Conservation (phyloP, 2,329 filamentous ascomycete genomes). For the Westerdykella ornata region DNA sequence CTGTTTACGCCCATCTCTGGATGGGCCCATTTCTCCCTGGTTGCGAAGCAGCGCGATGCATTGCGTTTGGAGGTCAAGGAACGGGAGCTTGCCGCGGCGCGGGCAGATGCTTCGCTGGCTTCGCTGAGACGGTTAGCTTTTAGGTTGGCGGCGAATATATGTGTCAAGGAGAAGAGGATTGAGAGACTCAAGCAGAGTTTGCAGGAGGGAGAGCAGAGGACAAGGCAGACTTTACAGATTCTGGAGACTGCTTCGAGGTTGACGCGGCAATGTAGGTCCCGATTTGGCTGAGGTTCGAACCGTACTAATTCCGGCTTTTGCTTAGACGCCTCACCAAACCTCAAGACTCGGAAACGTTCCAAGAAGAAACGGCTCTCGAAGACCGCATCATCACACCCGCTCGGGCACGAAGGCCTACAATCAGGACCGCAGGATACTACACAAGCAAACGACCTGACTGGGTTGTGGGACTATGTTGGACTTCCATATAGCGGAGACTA, state of each 20-base stretch:
- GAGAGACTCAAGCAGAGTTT: slow-evolving; percentile 26
- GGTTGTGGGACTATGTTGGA: background rate
- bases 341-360: slow-evolving; percentile 14
- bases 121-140: slow-evolving; percentile 33
- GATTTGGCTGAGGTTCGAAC: background rate
- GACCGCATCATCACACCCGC: slow-evolving; percentile 28
- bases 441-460: background rate
- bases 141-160: slow-evolving; percentile 36
- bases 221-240: slow-evolving; percentile 33
- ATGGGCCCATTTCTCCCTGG: slow-evolving; percentile 32
- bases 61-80: slow-evolving; percentile 30
- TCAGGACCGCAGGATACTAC: slow-evolving; percentile 1
- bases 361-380: slow-evolving; percentile 25
- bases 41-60: slow-evolving; percentile 31
- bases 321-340: slow-evolving; percentile 23
- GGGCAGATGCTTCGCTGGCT: slow-evolving; percentile 31
- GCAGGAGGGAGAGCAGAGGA: slow-evolving; percentile 31
- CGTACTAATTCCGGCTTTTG: background rate
- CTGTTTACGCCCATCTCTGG: slow-evolving; percentile 28
- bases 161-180: slow-evolving; percentile 35
- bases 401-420: slow-evolving; percentile 12
- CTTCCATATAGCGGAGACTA: slow-evolving; percentile 4
- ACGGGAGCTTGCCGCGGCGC: slow-evolving; percentile 27
- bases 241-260: slow-evolving; percentile 33
- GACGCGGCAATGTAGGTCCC: slow-evolving; percentile 32